A percentile compares a stretch with the other conserved stretches of the same genome.
These are phyloP conservation scores for Penicillium concentricum DNA, from an alignment of 2,329 filamentous ascomycete genomes.

Conservation along the genomic window DNA sequence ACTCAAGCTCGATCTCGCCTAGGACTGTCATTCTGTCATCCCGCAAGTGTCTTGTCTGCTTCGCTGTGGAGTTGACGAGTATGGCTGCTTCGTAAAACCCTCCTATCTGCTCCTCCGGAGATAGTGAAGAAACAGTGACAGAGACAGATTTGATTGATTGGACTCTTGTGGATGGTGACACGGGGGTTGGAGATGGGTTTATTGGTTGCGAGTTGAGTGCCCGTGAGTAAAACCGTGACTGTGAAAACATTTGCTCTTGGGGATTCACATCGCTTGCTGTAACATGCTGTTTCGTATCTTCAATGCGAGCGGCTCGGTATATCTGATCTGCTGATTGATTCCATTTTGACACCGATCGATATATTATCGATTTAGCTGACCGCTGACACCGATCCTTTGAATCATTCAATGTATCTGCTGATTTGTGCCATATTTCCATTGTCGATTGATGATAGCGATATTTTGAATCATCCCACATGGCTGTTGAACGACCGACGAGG, in stretches of 20 bases:
- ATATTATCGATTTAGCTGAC: slow-evolving; percentile 9
- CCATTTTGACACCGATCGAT: slow-evolving; percentile 9
- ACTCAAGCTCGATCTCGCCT: slow-evolving; percentile 23
- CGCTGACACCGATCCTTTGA: slow-evolving; percentile 13
- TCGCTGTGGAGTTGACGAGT: slow-evolving; percentile 1
- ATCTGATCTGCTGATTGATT: slow-evolving; percentile 13
- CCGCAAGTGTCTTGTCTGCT: slow-evolving; percentile 8
- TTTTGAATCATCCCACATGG: slow-evolving; percentile 12
- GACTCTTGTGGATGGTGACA: not conserved
- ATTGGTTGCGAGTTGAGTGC: not conserved
- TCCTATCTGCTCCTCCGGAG: slow-evolving; percentile 10
- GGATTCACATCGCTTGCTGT: not conserved
- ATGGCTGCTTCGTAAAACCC: slow-evolving; percentile 6
- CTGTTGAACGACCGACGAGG: slow-evolving; percentile 9
- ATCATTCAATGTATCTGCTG: slow-evolving; percentile 7
- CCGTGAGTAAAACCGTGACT: slow-evolving; percentile 2
- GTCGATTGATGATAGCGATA: slow-evolving; percentile 11
- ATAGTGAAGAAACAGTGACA: not conserved
- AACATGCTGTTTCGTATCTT: not conserved
- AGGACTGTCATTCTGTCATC: slow-evolving; percentile 8
- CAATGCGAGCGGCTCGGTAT: not conserved
- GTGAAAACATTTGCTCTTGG: not conserved
- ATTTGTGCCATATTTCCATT: slow-evolving; percentile 14
- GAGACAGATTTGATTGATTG: not conserved
- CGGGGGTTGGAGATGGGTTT: not conserved